Evolutionary conservation across 306 rosid species (phyloP).

Genomic region (Cicer yamashitae): DNA sequence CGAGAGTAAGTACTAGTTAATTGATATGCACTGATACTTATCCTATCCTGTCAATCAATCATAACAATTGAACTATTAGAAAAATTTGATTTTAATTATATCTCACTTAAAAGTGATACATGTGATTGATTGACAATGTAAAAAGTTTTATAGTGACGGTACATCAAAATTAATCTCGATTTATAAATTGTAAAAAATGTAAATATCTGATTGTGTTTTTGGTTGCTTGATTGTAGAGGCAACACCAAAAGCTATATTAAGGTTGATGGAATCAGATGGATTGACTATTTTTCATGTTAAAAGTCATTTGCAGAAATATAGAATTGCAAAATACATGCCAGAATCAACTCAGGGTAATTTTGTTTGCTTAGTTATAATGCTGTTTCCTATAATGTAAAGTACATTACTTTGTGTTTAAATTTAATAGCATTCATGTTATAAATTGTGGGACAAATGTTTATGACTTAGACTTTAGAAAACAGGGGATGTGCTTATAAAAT

Average conservation of each 20-base stretch:
- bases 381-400: conserved; percentile 12
- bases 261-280: conserved; percentile 79
- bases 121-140: too few relatives aligned
- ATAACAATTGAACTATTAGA: too few relatives aligned
- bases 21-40: too few relatives aligned
- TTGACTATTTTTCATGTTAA: conserved; percentile 88
- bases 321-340: conserved; percentile 86
- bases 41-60: too few relatives aligned
- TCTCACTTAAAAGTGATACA: too few relatives aligned
- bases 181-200: not conserved
- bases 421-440: conserved; percentile 2
- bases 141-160: too few relatives aligned
- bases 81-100: too few relatives aligned
- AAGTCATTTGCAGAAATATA: conserved; percentile 96
- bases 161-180: too few relatives aligned
- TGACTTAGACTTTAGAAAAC: not conserved
- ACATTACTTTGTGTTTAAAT: conserved; percentile 23
- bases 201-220: conserved; percentile 29
- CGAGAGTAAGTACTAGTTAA: conserved; percentile 59
- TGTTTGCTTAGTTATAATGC: not conserved
- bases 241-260: conserved; percentile 84
- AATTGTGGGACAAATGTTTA: not conserved
- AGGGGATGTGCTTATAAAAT: not conserved
- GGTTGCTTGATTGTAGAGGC: conserved; percentile 65
- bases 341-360: conserved; percentile 68